Conservation (phyloP, 257 asterid genomes). For the Gardenia jasminoides region DNA sequence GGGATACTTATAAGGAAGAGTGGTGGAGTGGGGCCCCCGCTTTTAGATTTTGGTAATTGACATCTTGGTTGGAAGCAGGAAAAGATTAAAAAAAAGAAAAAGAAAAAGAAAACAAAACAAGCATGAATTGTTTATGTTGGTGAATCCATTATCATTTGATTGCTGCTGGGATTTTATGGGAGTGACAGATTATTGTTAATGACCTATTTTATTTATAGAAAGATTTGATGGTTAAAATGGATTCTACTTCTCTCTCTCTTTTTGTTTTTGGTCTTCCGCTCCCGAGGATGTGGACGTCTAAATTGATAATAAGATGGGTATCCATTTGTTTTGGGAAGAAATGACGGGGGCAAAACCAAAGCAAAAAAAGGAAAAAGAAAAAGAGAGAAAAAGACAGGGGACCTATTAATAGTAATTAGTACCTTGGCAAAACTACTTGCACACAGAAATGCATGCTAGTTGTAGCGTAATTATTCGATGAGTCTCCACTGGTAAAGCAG, state of each 20-base stretch:
- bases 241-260: not conserved
- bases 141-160: slow-evolving; percentile 13
- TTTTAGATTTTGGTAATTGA: slow-evolving; percentile 27
- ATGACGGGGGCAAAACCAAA: too few relatives aligned
- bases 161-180: slow-evolving; percentile 9
- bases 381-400: not conserved
- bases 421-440: not conserved
- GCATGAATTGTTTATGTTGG: not conserved
- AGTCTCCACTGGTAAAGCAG: too few relatives aligned
- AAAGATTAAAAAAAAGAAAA: not conserved
- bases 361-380: not conserved
- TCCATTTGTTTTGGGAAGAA: not conserved
- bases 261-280: not conserved
- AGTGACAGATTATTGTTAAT: slow-evolving; percentile 28
- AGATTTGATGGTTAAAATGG: not conserved
- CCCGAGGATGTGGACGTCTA: not conserved
- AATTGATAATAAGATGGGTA: not conserved
- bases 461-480: too few relatives aligned
- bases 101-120: not conserved
- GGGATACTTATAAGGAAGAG: slow-evolving; percentile 45
- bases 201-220: not conserved
- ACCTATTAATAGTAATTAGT: too few relatives aligned
- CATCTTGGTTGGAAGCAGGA: not conserved
- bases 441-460: not conserved
- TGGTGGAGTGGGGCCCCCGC: slow-evolving; percentile 47